A percentile compares a stretch with the other conserved stretches of the same genome.
These are phyloP conservation scores for Euphrasia confusa DNA, from an alignment of 257 asterid species.

Conservation along the genomic window DNA sequence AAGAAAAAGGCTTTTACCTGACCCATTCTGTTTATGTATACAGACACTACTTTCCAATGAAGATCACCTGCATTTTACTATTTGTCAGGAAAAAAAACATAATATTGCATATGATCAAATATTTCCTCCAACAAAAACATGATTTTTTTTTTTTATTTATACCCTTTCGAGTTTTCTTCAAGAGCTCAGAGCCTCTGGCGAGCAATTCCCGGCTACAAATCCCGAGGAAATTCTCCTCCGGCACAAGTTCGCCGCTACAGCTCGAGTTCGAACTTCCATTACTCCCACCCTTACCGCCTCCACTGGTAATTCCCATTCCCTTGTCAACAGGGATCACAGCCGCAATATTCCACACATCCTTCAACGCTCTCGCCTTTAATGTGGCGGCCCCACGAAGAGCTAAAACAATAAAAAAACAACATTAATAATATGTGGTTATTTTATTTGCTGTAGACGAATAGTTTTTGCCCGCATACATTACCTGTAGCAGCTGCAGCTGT, in stretches of 20 bases:
- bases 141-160: neutral
- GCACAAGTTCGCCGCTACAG: slow-evolving; percentile 72
- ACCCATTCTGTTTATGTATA: slow-evolving; percentile 72
- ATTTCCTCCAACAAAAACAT: neutral
- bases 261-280: slow-evolving; percentile 62
- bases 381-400: slow-evolving; percentile 97
- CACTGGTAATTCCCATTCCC: slow-evolving; percentile 44
- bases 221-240: slow-evolving; percentile 89
- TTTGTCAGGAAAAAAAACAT: slow-evolving; percentile 9
- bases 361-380: slow-evolving; percentile 79
- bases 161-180: slow-evolving; percentile 89
- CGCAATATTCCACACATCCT: slow-evolving; percentile 88
- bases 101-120: neutral
- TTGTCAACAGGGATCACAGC: slow-evolving; percentile 83
- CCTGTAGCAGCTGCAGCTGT: slow-evolving; percentile 99
- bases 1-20: slow-evolving; percentile 43
- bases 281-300: slow-evolving; percentile 27
- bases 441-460: too few species aligned
- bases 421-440: neutral
- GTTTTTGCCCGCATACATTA: slow-evolving; percentile 14
- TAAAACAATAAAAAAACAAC: slow-evolving; percentile 13
- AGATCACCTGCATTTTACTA: slow-evolving; percentile 71
- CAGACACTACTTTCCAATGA: slow-evolving; percentile 95
- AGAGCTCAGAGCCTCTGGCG: slow-evolving; percentile 86
- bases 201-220: slow-evolving; percentile 83